These are phyloP conservation scores for Aureobasidium musti DNA, from an alignment of 2,329 filamentous ascomycete species.

Conservation along the genomic window DNA sequence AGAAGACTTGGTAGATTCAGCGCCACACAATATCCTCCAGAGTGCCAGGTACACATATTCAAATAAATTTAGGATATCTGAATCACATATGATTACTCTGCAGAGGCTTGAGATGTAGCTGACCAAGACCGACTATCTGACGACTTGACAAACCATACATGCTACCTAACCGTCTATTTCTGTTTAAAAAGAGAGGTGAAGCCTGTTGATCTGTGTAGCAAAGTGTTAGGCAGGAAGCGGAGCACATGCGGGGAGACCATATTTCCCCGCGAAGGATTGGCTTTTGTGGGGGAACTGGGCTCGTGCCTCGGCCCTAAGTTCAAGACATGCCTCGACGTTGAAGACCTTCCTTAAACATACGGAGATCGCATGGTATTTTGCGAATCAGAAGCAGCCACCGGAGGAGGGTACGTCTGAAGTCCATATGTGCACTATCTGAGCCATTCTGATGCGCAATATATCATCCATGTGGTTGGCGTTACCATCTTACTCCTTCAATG, in stretches of 20 bases:
- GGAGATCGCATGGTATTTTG: too few species aligned
- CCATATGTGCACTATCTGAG: too few species aligned
- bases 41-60: background rate
- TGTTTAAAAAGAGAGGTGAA: too few species aligned
- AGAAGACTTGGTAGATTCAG: background rate
- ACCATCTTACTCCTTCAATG: too few species aligned
- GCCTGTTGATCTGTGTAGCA: background rate
- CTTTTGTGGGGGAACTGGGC: background rate
- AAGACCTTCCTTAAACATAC: background rate
- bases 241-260: background rate
- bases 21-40: background rate
- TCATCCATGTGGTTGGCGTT: too few species aligned
- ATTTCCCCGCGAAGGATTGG: background rate
- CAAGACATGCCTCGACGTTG: background rate
- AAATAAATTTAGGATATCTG: background rate
- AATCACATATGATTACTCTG: too few species aligned
- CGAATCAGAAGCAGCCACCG: too few species aligned
- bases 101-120: background rate
- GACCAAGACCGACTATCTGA: rapidly evolving
- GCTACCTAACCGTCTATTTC: background rate
- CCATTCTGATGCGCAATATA: too few species aligned
- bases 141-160: background rate
- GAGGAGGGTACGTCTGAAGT: too few species aligned
- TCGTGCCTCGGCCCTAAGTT: background rate
- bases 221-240: background rate